A percentile compares a stretch with the other conserved stretches of the same genome.
Evolutionary conservation across 73 alveolate species (phyloP).

Genomic region (Tetrahymena malaccensis): DNA sequence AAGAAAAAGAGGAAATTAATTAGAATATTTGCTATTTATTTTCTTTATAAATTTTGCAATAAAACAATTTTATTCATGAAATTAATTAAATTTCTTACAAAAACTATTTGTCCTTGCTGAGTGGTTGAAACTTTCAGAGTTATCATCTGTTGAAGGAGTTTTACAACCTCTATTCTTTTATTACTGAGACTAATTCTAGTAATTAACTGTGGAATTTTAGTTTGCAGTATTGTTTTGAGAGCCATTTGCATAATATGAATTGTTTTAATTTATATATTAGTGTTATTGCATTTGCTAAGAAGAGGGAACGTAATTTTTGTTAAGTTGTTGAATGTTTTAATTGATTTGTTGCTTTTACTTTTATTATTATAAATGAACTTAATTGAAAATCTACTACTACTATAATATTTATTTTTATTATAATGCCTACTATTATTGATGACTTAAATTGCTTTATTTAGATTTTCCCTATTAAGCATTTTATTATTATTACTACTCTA

Average conservation of each 20-base stretch:
- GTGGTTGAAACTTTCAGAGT: neutral
- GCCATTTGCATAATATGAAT: neutral
- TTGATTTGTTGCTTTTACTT: neutral
- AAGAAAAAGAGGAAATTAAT: neutral
- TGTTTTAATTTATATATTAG: neutral
- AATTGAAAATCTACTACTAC: neutral
- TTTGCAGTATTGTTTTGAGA: neutral
- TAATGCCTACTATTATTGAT: neutral
- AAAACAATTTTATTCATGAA: no score
- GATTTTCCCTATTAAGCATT: neutral
- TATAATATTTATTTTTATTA: neutral
- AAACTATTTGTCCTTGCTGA: neutral
- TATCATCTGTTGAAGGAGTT: neutral
- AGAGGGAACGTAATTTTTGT: neutral
- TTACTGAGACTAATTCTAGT: neutral
- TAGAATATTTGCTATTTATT: neutral
- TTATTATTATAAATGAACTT: neutral
- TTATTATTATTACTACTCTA: neutral
- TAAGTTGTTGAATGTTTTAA: neutral
- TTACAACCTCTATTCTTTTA: neutral
- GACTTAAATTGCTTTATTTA: neutral
- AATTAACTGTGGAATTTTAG: neutral
- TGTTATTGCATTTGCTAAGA: neutral
- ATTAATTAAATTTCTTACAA: neutral
- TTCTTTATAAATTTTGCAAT: no score